Conservation (phyloP, 2,329 filamentous ascomycete genomes). For the Aureobasidium sp. region DNA sequence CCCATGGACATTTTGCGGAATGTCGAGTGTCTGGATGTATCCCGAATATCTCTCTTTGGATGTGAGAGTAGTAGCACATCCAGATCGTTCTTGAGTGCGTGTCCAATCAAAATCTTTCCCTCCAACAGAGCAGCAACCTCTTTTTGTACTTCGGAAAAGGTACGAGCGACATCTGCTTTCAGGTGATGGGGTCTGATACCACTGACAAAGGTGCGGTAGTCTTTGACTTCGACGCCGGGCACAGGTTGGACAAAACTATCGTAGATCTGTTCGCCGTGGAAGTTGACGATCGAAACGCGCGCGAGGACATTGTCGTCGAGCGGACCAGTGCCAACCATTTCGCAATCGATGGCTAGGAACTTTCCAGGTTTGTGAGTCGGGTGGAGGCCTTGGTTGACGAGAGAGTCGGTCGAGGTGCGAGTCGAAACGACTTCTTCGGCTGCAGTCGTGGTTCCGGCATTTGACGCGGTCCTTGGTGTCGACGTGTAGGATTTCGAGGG, state of each 20-base stretch:
- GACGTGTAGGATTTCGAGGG: constrained; percentile 26
- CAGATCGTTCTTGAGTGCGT: constrained; percentile 72
- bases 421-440: constrained; percentile 56
- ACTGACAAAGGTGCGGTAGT: constrained; percentile 83
- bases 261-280: constrained; percentile 85
- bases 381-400: constrained; percentile 35
- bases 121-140: constrained; percentile 61
- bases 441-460: constrained; percentile 51
- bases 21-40: constrained; percentile 69
- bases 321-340: constrained; percentile 86
- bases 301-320: constrained; percentile 66
- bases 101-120: constrained; percentile 68
- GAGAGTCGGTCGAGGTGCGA: constrained; percentile 36
- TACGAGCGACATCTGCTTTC: constrained; percentile 35
- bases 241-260: constrained; percentile 77
- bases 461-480: constrained; percentile 46
- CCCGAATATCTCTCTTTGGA: constrained; percentile 67
- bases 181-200: constrained; percentile 72
- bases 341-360: constrained; percentile 90
- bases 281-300: constrained; percentile 84
- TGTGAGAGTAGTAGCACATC: constrained; percentile 69
- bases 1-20: constrained; percentile 64
- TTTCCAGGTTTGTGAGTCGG: constrained; percentile 65
- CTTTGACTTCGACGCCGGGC: constrained; percentile 59
- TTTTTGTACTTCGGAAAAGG: constrained; percentile 67